phyloP scores from a whole-genome alignment of 1,284 basidiomycete species.

The Pseudozyma flocculosa region DNA sequence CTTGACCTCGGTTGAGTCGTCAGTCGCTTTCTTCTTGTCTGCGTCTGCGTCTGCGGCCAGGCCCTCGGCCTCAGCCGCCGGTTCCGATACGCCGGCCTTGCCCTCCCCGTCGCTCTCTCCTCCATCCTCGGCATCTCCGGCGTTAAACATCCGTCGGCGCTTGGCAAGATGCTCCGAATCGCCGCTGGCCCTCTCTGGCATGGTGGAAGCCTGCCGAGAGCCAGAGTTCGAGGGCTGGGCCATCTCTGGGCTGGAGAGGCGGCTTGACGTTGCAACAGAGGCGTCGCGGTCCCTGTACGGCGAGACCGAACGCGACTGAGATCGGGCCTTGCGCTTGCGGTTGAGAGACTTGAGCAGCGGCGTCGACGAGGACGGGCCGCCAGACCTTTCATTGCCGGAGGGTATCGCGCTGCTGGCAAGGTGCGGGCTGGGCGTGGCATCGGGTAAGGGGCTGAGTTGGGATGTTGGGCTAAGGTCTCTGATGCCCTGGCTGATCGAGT shows the following conservation, averaged over 20 bases:
- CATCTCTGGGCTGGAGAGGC: conserved; percentile 38
- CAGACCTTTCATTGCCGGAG: too few relatives aligned
- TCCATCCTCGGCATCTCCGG: conserved; percentile 11
- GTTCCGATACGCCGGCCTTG: conserved; percentile 4
- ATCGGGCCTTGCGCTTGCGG: conserved; percentile 29
- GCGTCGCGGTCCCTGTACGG: conserved; percentile 28
- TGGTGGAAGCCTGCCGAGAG: conserved; percentile 19
- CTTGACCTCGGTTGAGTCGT: conserved; percentile 17
- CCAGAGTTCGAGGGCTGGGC: conserved; percentile 22
- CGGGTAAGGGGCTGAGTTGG: too few relatives aligned
- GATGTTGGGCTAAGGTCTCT: too few relatives aligned
- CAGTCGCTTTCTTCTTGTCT: background rate
- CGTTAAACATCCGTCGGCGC: conserved; percentile 9
- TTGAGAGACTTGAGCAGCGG: conserved; percentile 28
- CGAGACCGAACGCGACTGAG: conserved; percentile 18
- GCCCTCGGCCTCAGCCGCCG: too few relatives aligned
- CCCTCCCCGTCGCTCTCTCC: background rate
- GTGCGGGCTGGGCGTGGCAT: too few relatives aligned
- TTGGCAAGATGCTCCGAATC: conserved; percentile 16
- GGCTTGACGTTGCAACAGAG: conserved; percentile 36
- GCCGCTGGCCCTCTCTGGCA: conserved; percentile 10
- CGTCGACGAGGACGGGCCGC: conserved; percentile 20
- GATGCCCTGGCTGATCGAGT: too few relatives aligned
- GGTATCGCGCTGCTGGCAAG: too few relatives aligned
- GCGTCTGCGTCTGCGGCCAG: background rate